Percentiles rank a stretch among this genome's conserved stretches.
These are phyloP conservation scores for Fusarium tricinctum DNA, from an alignment of 2,329 filamentous ascomycete species.

Conservation along the genomic window DNA sequence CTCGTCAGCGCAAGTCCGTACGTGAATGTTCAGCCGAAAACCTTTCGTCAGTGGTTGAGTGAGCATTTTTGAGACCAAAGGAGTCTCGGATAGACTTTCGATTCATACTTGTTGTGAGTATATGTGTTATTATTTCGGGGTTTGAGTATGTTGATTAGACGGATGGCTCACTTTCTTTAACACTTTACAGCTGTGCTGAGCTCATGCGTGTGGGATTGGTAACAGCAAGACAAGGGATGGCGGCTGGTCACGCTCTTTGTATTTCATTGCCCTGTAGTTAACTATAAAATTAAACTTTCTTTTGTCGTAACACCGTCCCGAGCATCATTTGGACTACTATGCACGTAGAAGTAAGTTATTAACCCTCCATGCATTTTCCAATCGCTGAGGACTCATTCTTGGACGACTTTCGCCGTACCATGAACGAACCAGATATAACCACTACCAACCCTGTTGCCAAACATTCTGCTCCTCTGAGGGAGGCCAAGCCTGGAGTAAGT, in stretches of 20 bases:
- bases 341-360: neutral
- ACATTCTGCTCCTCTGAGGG: too few relatives aligned
- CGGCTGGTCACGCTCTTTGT: constrained; percentile 16
- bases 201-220: constrained; percentile 8
- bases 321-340: neutral
- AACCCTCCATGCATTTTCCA: too few relatives aligned
- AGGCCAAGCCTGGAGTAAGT: too few relatives aligned
- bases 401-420: too few relatives aligned
- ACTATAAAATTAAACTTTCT: neutral
- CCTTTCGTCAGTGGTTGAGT: constrained; percentile 68
- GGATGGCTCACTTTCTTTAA: neutral
- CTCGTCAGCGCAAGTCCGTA: constrained; percentile 55
- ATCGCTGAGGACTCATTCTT: too few relatives aligned
- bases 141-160: neutral
- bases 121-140: neutral
- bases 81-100: neutral
- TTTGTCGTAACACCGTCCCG: neutral
- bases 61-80: constrained; percentile 8
- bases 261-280: neutral
- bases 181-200: constrained; percentile 13
- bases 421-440: too few relatives aligned
- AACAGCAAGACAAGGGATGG: constrained; percentile 9
- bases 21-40: constrained; percentile 62
- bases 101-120: neutral
- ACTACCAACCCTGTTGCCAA: too few relatives aligned